A percentile compares a stretch with the other conserved stretches of the same genome.
These are phyloP conservation scores for Ascochyta fabae DNA, from an alignment of 2,329 filamentous ascomycete species.

Conservation along the genomic window DNA sequence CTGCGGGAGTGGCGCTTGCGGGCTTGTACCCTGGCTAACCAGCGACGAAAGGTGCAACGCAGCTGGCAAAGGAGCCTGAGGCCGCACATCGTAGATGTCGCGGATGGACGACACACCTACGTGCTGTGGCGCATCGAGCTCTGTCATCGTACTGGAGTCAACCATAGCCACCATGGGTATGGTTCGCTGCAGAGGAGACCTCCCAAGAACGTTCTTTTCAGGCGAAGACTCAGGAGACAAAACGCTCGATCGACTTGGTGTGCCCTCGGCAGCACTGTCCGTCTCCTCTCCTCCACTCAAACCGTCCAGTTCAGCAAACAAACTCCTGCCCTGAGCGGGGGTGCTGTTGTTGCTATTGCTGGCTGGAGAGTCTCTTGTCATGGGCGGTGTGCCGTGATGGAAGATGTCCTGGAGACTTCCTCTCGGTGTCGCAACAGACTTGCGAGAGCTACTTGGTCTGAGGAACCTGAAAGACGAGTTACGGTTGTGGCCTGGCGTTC, in stretches of 20 bases:
- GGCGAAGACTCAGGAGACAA: constrained; percentile 43
- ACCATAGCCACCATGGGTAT: constrained; percentile 57
- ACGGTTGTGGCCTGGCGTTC: constrained; percentile 68
- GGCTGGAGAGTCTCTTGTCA: constrained; percentile 59
- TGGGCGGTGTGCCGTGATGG: constrained; percentile 66
- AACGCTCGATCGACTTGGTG: constrained; percentile 43
- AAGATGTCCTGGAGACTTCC: constrained; percentile 62
- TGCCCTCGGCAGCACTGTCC: constrained; percentile 43
- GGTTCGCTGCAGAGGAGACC: constrained; percentile 32
- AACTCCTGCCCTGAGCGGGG: constrained; percentile 70
- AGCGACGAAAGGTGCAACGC: constrained; percentile 36
- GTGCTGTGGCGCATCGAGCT: constrained; percentile 58
- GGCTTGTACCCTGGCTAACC: constrained; percentile 36
- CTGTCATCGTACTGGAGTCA: constrained; percentile 68
- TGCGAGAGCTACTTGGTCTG: constrained; percentile 65
- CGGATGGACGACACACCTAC: constrained; percentile 37
- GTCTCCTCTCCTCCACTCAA: constrained; percentile 74
- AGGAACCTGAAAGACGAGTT: constrained; percentile 75
- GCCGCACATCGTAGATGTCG: constrained; percentile 34
- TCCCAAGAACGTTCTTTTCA: constrained; percentile 33
- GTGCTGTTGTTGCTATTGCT: constrained; percentile 54
- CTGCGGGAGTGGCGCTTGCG: constrained; percentile 22
- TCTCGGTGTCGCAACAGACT: constrained; percentile 58
- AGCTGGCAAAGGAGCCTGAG: constrained; percentile 26
- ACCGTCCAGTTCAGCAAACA: constrained; percentile 89